These are phyloP conservation scores for Rubroboletus satanas DNA, from an alignment of 768 basidiomycete species.

Conservation along the genomic window DNA sequence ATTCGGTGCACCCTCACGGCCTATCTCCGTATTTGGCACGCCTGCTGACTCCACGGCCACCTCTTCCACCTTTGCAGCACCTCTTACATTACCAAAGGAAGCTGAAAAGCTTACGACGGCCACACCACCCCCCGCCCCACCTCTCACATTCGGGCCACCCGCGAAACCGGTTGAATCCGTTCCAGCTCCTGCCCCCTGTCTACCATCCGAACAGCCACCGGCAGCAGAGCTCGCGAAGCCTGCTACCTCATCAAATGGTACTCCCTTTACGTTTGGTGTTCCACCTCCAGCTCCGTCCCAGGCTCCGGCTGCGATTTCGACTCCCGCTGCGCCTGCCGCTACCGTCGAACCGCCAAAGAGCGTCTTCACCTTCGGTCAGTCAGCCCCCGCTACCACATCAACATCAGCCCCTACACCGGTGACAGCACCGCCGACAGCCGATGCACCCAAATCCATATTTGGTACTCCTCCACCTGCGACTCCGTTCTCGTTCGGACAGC, in stretches of 20 bases:
- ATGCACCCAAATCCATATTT: conserved; percentile 44
- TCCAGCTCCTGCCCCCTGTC: background rate
- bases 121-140: conserved; percentile 6
- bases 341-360: conserved; percentile 31
- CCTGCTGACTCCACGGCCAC: background rate
- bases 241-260: conserved; percentile 1
- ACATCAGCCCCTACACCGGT: conserved; percentile 6
- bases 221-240: conserved; percentile 6
- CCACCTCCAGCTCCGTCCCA: conserved; percentile 10
- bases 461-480: conserved; percentile 25
- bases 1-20: conserved; percentile 11
- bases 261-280: conserved; percentile 29
- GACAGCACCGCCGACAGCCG: conserved; percentile 19
- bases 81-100: conserved; percentile 16
- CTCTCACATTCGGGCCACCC: conserved; percentile 31
- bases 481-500: conserved; percentile 45
- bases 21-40: conserved; percentile 3
- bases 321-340: conserved; percentile 10
- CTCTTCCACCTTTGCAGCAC: conserved; percentile 6
- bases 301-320: background rate
- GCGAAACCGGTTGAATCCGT: conserved; percentile 21
- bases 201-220: conserved; percentile 10
- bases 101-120: conserved; percentile 13
- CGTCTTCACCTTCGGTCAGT: conserved; percentile 32
- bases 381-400: conserved; percentile 8